These are phyloP conservation scores for Ehretia macrophylla DNA, from an alignment of 257 asterid species.

Conservation along the genomic window DNA sequence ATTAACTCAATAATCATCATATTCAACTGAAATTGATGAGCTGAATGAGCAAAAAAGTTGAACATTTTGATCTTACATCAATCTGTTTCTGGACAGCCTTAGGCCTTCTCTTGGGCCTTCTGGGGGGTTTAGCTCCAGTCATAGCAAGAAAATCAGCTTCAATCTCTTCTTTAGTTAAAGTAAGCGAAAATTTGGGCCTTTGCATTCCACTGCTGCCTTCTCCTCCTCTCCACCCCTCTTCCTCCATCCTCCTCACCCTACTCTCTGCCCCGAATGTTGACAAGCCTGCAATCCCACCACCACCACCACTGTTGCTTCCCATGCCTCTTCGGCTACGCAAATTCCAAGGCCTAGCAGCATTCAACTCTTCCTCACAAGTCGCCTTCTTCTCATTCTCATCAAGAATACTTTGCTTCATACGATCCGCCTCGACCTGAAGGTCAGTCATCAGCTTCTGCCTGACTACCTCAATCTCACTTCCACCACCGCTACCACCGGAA, in stretches of 20 bases:
- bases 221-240: not conserved
- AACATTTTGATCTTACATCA: constrained; percentile 1
- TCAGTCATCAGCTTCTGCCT: constrained; percentile 5
- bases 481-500: not conserved
- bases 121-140: constrained; percentile 19
- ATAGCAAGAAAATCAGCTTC: constrained; percentile 15
- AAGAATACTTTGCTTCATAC: not conserved
- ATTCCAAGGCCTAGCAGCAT: constrained; percentile 4
- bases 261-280: too few relatives aligned
- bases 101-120: constrained; percentile 9
- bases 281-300: not conserved
- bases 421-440: constrained; percentile 2
- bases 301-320: not conserved
- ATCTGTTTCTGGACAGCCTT: constrained; percentile 7
- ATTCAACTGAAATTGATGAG: too few relatives aligned
- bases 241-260: constrained; percentile 1
- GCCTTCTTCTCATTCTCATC: constrained; percentile 3
- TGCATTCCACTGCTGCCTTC: not conserved
- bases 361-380: not conserved
- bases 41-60: not conserved
- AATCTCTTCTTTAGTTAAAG: constrained; percentile 18
- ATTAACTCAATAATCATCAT: too few relatives aligned
- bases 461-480: constrained; percentile 7
- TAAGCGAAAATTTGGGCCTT: not conserved
- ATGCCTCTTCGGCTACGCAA: constrained; percentile 1